Conservation (phyloP, 73 alveolate species). For the Stentor coeruleus region DNA sequence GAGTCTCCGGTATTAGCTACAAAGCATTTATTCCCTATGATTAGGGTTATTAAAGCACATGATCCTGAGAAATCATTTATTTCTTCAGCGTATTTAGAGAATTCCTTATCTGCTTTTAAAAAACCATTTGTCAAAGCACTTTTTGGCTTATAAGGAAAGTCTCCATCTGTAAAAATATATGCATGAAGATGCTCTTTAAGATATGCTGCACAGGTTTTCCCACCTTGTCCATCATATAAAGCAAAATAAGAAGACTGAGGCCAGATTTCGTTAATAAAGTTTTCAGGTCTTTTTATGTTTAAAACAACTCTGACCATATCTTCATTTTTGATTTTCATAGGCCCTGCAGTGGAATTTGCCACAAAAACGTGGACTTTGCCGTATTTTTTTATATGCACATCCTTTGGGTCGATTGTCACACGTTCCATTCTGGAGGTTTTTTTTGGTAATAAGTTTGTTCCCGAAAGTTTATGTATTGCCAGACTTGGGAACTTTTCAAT, state of each 20-base stretch:
- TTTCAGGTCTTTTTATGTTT: slow-evolving; percentile 50
- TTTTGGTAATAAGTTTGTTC: too few relatives aligned
- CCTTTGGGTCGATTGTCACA: too few relatives aligned
- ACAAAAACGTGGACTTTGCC: neutral
- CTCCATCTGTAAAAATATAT: slow-evolving; percentile 72
- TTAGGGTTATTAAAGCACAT: slow-evolving; percentile 78
- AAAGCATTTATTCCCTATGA: slow-evolving; percentile 71
- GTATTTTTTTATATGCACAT: too few relatives aligned
- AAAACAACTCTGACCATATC: slow-evolving; percentile 57
- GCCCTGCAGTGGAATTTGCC: slow-evolving; percentile 34
- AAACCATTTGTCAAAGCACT: slow-evolving; percentile 89
- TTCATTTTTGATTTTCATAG: slow-evolving; percentile 47
- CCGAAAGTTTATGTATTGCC: too few relatives aligned
- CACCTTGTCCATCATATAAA: slow-evolving; percentile 98
- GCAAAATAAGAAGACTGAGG: slow-evolving; percentile 94
- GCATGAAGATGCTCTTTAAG: slow-evolving; percentile 88
- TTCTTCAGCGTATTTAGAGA: slow-evolving; percentile 59
- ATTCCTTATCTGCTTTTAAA: slow-evolving; percentile 82
- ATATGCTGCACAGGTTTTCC: slow-evolving; percentile 94
- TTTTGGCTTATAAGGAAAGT: slow-evolving; percentile 86
- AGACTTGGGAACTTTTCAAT: too few relatives aligned
- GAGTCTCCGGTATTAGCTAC: slow-evolving; percentile 96
- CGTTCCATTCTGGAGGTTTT: too few relatives aligned
- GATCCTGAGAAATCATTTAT: slow-evolving; percentile 82
- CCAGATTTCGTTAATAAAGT: slow-evolving; percentile 72